Percentiles rank a stretch among this genome's conserved stretches.
Evolutionary conservation across 2,329 filamentous ascomycete species (phyloP).

Genomic region (Arachnopeziza araneosa): DNA sequence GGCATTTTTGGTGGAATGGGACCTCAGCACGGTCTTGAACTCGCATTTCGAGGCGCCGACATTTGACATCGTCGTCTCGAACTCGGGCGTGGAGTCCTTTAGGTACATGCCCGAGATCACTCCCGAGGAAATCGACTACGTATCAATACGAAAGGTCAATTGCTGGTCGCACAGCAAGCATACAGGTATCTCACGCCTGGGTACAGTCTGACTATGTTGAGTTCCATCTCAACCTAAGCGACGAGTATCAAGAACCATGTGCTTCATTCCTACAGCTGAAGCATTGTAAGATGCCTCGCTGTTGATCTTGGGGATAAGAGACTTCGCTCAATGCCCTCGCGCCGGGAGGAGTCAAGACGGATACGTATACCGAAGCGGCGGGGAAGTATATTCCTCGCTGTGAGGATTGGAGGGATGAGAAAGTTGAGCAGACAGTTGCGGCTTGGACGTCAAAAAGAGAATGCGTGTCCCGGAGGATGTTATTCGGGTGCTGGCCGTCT

Average conservation of each 20-base stretch:
- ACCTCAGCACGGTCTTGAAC: slow-evolving; percentile 59
- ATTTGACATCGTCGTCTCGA: slow-evolving; percentile 33
- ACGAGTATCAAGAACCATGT: slow-evolving; percentile 62
- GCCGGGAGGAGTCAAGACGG: slow-evolving; percentile 60
- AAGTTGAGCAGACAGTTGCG: no score
- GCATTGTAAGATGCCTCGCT: slow-evolving; percentile 67
- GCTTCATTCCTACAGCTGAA: slow-evolving; percentile 70
- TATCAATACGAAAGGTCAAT: slow-evolving; percentile 61
- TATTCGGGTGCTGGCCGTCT: slow-evolving; percentile 56
- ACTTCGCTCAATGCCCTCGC: slow-evolving; percentile 65
- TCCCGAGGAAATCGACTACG: slow-evolving; percentile 34
- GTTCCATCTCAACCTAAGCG: slow-evolving; percentile 44
- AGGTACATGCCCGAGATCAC: slow-evolving; percentile 45
- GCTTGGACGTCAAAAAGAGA: no score
- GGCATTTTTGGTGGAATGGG: slow-evolving; percentile 52
- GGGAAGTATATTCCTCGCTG: slow-evolving; percentile 48
- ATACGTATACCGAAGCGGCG: slow-evolving; percentile 63
- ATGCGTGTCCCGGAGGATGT: slow-evolving; percentile 31
- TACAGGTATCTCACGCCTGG: slow-evolving; percentile 64
- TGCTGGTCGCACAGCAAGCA: slow-evolving; percentile 70
- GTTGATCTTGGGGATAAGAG: slow-evolving; percentile 49
- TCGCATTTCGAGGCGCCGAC: slow-evolving; percentile 48
- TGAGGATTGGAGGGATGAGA: background rate
- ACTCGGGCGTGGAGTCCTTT: slow-evolving; percentile 40
- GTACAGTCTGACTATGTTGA: slow-evolving; percentile 66